Evolutionary conservation across 345 rosid species (phyloP).

Genomic region (Euclidium syriacum): DNA sequence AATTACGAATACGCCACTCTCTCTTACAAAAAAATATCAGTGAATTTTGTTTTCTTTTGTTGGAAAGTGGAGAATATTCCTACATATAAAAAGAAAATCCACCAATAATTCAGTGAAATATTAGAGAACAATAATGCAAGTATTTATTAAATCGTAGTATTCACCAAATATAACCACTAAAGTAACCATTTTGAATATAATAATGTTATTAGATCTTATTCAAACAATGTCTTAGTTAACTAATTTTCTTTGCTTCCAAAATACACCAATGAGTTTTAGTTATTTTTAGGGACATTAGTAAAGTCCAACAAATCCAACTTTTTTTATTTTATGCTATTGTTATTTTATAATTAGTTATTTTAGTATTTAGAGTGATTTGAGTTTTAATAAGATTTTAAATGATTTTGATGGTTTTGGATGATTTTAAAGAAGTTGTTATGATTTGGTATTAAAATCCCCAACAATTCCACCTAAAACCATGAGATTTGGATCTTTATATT

Average conservation of each 20-base stretch:
- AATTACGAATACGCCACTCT: constrained; percentile 6
- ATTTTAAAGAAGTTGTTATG: no score
- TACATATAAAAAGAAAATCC: neutral
- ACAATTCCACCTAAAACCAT: no score
- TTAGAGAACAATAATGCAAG: neutral
- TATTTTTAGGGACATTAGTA: neutral
- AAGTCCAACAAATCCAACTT: neutral
- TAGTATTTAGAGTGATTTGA: no score
- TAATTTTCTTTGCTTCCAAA: neutral
- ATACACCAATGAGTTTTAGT: neutral
- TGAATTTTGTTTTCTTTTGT: neutral
- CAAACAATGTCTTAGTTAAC: neutral
- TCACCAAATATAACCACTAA: neutral
- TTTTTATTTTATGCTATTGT: neutral
- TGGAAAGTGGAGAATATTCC: neutral
- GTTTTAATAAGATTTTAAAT: no score
- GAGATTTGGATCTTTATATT: no score
- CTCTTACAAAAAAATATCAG: neutral
- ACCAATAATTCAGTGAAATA: neutral
- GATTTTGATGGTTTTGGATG: no score
- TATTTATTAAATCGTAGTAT: neutral
- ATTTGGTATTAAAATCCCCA: no score
- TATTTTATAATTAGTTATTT: neutral
- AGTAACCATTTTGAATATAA: neutral
- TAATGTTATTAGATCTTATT: neutral